Percentiles rank a stretch among this genome's conserved stretches.
These are phyloP conservation scores for Coemansia sp. DNA, from an alignment of 371 early-diverging fungal genomes.

Conservation along the genomic window DNA sequence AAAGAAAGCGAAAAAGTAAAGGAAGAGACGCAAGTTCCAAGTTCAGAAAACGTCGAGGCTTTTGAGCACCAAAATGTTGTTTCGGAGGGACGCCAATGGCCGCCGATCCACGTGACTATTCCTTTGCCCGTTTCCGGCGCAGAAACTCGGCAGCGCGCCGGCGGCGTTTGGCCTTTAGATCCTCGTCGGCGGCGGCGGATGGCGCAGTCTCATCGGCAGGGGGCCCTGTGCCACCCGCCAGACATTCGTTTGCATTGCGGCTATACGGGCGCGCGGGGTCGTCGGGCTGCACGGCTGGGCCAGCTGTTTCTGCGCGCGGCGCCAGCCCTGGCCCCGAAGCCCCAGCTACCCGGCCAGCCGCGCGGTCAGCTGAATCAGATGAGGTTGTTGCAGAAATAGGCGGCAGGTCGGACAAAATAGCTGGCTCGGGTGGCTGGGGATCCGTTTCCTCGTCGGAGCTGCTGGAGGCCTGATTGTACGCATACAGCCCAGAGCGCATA, in stretches of 20 bases:
- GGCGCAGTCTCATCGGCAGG: background rate
- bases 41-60: too few relatives aligned
- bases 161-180: constrained; percentile 24
- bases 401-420: too few relatives aligned
- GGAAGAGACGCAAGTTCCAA: background rate
- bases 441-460: constrained; percentile 11
- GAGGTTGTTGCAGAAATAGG: too few relatives aligned
- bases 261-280: too few relatives aligned
- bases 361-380: too few relatives aligned
- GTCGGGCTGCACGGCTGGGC: too few relatives aligned
- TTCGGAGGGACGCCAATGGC: background rate
- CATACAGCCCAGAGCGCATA: constrained; percentile 59
- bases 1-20: background rate
- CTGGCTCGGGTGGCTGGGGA: too few relatives aligned
- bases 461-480: constrained; percentile 36
- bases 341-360: too few relatives aligned
- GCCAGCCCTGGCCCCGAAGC: too few relatives aligned
- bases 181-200: background rate
- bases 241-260: background rate
- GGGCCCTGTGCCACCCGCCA: background rate
- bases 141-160: constrained; percentile 12
- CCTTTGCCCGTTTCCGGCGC: background rate
- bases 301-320: too few relatives aligned
- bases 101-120: background rate
- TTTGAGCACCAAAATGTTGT: background rate